Conservation (phyloP, 352 stramenopile species). For the Phytophthora litchii region DNA sequence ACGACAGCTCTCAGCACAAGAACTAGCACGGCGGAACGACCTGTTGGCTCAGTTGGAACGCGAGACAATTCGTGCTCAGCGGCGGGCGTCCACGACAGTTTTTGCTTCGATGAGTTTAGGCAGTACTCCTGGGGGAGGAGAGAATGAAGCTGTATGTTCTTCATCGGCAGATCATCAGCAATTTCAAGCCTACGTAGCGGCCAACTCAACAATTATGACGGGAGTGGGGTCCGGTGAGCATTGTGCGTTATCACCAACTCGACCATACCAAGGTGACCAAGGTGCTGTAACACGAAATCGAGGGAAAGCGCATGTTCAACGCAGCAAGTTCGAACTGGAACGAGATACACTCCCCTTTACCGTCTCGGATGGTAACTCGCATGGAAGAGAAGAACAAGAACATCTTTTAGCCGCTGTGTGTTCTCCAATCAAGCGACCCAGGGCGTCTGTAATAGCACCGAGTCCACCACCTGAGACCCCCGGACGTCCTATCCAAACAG, state of each 20-base stretch:
- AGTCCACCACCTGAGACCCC: slow-evolving; percentile 14
- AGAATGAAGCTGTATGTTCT: slow-evolving; percentile 5
- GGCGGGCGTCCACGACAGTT: slow-evolving; percentile 37
- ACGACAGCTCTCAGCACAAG: slow-evolving; percentile 48
- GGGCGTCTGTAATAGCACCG: neutral
- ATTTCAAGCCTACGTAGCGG: slow-evolving; percentile 47
- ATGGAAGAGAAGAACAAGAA: slow-evolving; percentile 32
- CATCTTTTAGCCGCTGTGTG: slow-evolving; percentile 30
- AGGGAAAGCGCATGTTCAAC: slow-evolving; percentile 4
- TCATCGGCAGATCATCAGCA: slow-evolving; percentile 28
- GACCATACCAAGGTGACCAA: slow-evolving; percentile 14
- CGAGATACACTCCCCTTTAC: slow-evolving; percentile 37
- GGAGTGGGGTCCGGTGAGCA: slow-evolving; percentile 6
- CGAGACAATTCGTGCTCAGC: slow-evolving; percentile 30
- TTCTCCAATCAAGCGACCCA: slow-evolving; percentile 42
- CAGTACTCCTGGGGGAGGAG: neutral
- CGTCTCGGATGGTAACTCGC: slow-evolving; percentile 43
- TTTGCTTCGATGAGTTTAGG: slow-evolving; percentile 40
- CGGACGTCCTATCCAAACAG: slow-evolving; percentile 36
- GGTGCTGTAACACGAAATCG: slow-evolving; percentile 5
- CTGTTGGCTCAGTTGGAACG: slow-evolving; percentile 54
- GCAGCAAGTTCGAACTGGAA: slow-evolving; percentile 58
- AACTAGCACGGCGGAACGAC: slow-evolving; percentile 58
- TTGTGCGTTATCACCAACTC: slow-evolving; percentile 25
- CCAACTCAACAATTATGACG: slow-evolving; percentile 43